Evolutionary conservation across 1,139 yeast genomes (phyloP).

Genomic region (Pichia sp.): DNA sequence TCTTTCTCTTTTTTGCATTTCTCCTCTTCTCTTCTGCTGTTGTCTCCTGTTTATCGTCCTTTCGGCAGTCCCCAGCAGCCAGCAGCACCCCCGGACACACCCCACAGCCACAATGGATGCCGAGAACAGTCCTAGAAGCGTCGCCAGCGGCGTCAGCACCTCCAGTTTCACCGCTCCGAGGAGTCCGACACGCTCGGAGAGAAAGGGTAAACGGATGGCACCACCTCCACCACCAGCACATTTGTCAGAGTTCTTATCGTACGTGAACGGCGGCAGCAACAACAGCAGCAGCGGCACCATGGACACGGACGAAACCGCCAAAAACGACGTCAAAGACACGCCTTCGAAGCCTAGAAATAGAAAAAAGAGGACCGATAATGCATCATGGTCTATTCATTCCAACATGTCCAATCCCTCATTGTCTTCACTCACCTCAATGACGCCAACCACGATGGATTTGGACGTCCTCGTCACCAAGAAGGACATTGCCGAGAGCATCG

Average conservation of each 20-base stretch:
- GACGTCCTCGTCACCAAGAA: slow-evolving; percentile 57
- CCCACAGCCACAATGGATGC: background rate
- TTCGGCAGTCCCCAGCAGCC: too few species aligned
- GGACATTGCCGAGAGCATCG: slow-evolving; percentile 52
- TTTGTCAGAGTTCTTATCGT: slow-evolving; percentile 53
- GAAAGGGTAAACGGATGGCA: slow-evolving; percentile 9
- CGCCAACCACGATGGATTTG: slow-evolving; percentile 55
- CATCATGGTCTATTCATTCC: slow-evolving; percentile 4
- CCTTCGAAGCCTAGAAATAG: background rate
- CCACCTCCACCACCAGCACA: slow-evolving; percentile 42
- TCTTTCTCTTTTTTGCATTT: too few species aligned
- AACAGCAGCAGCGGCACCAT: background rate
- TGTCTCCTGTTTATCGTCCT: too few species aligned
- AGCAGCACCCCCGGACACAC: too few species aligned
- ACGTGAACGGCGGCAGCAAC: slow-evolving; percentile 34
- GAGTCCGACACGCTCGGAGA: slow-evolving; percentile 6
- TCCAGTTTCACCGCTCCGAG: background rate
- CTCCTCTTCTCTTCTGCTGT: too few species aligned
- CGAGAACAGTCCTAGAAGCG: slow-evolving; percentile 3
- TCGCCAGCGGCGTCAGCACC: background rate
- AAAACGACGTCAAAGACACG: background rate
- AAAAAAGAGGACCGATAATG: slow-evolving; percentile 1
- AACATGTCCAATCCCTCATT: slow-evolving; percentile 17
- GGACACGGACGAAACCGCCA: background rate
- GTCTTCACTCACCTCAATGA: slow-evolving; percentile 30